Evolutionary conservation across 2,329 filamentous ascomycete genomes (phyloP).

Genomic region (Beauveria caledonica): DNA sequence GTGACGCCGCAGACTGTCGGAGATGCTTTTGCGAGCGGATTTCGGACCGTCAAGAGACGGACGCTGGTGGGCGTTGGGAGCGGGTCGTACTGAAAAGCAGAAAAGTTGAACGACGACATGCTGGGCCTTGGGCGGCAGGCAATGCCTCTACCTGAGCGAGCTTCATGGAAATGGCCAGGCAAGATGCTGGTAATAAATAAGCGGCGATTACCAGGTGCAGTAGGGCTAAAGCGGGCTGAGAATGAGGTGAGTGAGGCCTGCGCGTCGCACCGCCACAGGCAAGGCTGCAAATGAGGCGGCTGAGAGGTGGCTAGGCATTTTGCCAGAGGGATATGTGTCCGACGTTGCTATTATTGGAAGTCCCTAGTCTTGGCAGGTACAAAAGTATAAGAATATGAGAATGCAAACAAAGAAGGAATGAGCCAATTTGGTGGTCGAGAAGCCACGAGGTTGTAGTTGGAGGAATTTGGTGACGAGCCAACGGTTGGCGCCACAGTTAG

Average conservation of each 20-base stretch:
- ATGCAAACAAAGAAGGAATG: not conserved
- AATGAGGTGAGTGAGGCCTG: not conserved
- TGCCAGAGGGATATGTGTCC: not conserved
- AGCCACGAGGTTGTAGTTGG: not conserved
- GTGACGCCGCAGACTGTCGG: conserved; percentile 5
- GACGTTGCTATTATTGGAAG: not conserved
- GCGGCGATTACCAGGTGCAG: not conserved
- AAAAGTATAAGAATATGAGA: not conserved
- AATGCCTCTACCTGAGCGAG: not conserved
- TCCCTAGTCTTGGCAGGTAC: not conserved
- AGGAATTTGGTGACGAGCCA: not conserved
- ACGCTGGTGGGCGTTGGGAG: conserved; percentile 3
- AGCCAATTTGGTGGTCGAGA: not conserved
- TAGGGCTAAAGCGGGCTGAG: not conserved
- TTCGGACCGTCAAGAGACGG: conserved; percentile 6
- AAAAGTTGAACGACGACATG: not conserved
- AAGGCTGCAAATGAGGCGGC: not conserved
- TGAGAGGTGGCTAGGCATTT: not conserved
- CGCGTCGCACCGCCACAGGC: not conserved
- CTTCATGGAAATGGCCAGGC: not conserved
- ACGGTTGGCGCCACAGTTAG: not conserved
- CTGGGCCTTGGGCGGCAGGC: not conserved
- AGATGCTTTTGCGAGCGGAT: conserved; percentile 1
- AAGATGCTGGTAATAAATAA: conserved; percentile 6
- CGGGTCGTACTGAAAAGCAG: not conserved